Percentiles rank a stretch among this genome's conserved stretches.
These are phyloP conservation scores for Brachypodium distachyon DNA, from an alignment of 202 grass and related monocot species.

Conservation along the genomic window DNA sequence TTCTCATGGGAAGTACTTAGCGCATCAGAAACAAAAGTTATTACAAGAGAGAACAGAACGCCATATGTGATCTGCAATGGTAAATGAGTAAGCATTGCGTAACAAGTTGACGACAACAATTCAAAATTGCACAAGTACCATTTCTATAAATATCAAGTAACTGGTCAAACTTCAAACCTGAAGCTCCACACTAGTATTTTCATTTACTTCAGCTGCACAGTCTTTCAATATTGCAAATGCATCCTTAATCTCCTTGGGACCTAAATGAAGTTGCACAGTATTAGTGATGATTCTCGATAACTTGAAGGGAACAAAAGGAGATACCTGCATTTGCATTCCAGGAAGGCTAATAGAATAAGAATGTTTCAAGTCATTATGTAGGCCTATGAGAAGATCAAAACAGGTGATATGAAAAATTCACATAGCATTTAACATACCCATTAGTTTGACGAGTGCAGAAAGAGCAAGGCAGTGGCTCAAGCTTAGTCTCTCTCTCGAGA, in stretches of 20 bases:
- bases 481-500: constrained; percentile 81
- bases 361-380: constrained; percentile 2
- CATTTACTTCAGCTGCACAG: constrained; percentile 61
- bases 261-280: constrained; percentile 42
- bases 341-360: not conserved
- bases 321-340: not conserved
- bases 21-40: constrained; percentile 80
- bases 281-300: not conserved
- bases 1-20: constrained; percentile 54
- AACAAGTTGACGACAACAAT: constrained; percentile 6
- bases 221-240: constrained; percentile 75
- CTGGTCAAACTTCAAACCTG: constrained; percentile 61
- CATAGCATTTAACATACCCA: constrained; percentile 49
- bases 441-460: constrained; percentile 60
- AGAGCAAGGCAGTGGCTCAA: constrained; percentile 94
- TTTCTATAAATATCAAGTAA: constrained; percentile 24
- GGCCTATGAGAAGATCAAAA: not conserved
- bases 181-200: constrained; percentile 55
- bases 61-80: constrained; percentile 65
- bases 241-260: constrained; percentile 75
- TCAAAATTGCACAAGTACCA: not conserved
- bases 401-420: not conserved
- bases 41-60: constrained; percentile 68
- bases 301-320: constrained; percentile 6
- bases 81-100: constrained; percentile 14